These are phyloP conservation scores for Emergomyces africanus DNA, from an alignment of 2,329 filamentous ascomycete species.

Conservation along the genomic window DNA sequence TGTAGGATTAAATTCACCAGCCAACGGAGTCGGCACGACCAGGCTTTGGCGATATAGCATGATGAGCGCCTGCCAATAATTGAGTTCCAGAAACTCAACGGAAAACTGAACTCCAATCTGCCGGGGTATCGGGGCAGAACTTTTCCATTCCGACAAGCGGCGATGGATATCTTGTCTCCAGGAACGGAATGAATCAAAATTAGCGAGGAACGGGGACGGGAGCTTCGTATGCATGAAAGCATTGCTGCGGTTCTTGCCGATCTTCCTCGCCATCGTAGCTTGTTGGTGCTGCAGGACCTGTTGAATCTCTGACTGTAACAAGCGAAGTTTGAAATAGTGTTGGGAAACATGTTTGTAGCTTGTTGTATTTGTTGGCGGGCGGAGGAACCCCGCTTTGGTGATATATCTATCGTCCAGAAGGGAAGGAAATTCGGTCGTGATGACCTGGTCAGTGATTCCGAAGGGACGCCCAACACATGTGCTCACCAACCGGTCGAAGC, in stretches of 20 bases:
- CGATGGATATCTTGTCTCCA: constrained; percentile 84
- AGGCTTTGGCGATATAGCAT: constrained; percentile 90
- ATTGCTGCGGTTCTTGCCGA: constrained; percentile 51
- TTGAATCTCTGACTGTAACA: constrained; percentile 88
- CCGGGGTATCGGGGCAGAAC: constrained; percentile 59
- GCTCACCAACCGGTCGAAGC: constrained; percentile 85
- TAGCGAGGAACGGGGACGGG: constrained; percentile 71
- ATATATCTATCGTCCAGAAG: constrained; percentile 80
- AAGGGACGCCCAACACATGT: constrained; percentile 89
- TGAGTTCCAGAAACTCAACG: constrained; percentile 79
- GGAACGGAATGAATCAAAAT: constrained; percentile 71
- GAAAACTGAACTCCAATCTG: constrained; percentile 84
- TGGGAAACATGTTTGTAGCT: constrained; percentile 86
- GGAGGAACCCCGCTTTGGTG: constrained; percentile 60
- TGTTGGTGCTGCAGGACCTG: constrained; percentile 91
- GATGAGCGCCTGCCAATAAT: constrained; percentile 96
- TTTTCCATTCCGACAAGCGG: constrained; percentile 75
- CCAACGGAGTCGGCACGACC: constrained; percentile 71
- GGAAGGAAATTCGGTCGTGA: constrained; percentile 90
- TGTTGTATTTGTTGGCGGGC: constrained; percentile 46
- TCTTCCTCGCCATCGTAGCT: constrained; percentile 60
- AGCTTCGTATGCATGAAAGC: constrained; percentile 64
- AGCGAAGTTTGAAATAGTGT: constrained; percentile 79
- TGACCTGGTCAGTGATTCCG: constrained; percentile 88
- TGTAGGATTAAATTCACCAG: constrained; percentile 55